These are phyloP conservation scores for Alternaria rosae DNA, from an alignment of 2,329 filamentous ascomycete genomes.

Conservation along the genomic window DNA sequence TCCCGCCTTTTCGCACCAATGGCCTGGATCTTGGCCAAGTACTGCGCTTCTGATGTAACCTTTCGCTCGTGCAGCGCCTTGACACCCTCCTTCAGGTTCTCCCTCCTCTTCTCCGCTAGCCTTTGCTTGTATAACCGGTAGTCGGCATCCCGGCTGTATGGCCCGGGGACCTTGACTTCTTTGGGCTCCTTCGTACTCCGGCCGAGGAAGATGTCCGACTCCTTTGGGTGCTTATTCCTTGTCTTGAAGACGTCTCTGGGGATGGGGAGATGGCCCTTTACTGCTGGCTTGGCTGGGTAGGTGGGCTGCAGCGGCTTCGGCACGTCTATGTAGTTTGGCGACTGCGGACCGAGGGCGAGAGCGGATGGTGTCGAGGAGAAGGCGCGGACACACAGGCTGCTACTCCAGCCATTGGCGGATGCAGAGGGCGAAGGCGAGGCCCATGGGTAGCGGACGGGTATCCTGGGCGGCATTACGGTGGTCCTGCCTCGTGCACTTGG, in stretches of 20 bases:
- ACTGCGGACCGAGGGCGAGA: constrained; percentile 75
- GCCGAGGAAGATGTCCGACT: constrained; percentile 66
- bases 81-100: constrained; percentile 76
- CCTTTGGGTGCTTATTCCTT: constrained; percentile 58
- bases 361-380: constrained; percentile 58
- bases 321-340: constrained; percentile 84
- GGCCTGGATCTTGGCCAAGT: constrained; percentile 29
- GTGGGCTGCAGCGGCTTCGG: constrained; percentile 78
- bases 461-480: constrained; percentile 52
- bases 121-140: constrained; percentile 71
- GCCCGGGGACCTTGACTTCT: constrained; percentile 43
- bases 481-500: not conserved
- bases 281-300: constrained; percentile 54
- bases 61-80: constrained; percentile 66
- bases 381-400: constrained; percentile 27
- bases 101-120: constrained; percentile 75
- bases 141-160: constrained; percentile 54
- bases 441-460: constrained; percentile 50
- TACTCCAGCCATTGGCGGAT: constrained; percentile 23
- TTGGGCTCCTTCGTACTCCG: constrained; percentile 65
- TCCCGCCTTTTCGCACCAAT: constrained; percentile 58
- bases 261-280: constrained; percentile 83
- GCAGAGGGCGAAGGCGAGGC: constrained; percentile 16
- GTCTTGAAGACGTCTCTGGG: constrained; percentile 79
- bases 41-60: constrained; percentile 29